Evolutionary conservation across 768 basidiomycete genomes (phyloP).

Genomic region (Boletus speciosus): DNA sequence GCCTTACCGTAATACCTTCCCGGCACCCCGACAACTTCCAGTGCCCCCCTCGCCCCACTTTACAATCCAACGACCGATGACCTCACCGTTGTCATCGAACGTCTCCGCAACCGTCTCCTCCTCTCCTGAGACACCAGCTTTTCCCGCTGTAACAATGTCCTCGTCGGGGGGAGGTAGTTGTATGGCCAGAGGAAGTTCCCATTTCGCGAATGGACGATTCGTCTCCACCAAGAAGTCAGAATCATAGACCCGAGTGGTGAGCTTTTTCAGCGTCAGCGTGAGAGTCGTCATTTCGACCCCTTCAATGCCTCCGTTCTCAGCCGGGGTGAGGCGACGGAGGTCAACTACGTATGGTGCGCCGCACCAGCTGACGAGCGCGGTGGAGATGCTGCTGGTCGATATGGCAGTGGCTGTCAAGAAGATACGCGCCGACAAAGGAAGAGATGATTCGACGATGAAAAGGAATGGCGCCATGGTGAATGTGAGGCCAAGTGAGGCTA

Average conservation of each 20-base stretch:
- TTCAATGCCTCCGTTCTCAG: slow-evolving; percentile 42
- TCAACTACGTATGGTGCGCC: slow-evolving; percentile 71
- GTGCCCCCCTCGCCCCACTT: slow-evolving; percentile 65
- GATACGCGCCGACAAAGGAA: slow-evolving; percentile 65
- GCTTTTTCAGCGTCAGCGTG: slow-evolving; percentile 54
- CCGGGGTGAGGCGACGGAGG: slow-evolving; percentile 50
- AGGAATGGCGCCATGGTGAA: slow-evolving; percentile 72
- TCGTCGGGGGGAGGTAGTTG: slow-evolving; percentile 38
- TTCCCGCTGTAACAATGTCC: slow-evolving; percentile 30
- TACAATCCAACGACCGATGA: slow-evolving; percentile 77
- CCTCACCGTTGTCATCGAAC: slow-evolving; percentile 48
- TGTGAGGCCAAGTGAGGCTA: slow-evolving; percentile 72
- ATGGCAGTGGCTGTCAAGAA: slow-evolving; percentile 69
- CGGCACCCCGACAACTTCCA: slow-evolving; percentile 61
- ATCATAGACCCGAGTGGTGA: slow-evolving; percentile 72
- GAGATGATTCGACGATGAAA: slow-evolving; percentile 73
- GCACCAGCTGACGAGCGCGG: slow-evolving; percentile 66
- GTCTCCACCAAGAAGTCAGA: slow-evolving; percentile 66
- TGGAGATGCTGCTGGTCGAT: slow-evolving; percentile 69
- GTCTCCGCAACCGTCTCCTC: slow-evolving; percentile 86
- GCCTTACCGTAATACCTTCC: slow-evolving; percentile 61
- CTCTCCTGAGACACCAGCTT: slow-evolving; percentile 39
- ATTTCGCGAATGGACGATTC: slow-evolving; percentile 69
- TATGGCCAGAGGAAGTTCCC: slow-evolving; percentile 65
- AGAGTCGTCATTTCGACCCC: slow-evolving; percentile 70